These are phyloP conservation scores for Nothophaeocryptopus gaeumannii DNA, from an alignment of 2,329 filamentous ascomycete genomes.

Conservation along the genomic window DNA sequence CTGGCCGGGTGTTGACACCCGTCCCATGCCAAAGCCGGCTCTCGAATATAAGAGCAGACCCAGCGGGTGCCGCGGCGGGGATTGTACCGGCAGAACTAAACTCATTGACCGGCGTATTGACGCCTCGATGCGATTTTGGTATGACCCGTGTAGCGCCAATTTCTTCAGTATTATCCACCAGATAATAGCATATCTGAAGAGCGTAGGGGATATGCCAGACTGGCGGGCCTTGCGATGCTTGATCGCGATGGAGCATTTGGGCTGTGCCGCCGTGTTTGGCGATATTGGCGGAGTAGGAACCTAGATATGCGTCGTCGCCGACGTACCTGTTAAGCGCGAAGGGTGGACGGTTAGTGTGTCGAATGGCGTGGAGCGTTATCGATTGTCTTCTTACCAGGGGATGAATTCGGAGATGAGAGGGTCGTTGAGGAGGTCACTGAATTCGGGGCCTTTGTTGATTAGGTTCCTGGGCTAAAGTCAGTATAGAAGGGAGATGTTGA, in stretches of 20 bases:
- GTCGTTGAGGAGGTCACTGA: constrained; percentile 2
- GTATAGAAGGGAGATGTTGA: neutral
- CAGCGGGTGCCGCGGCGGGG: neutral
- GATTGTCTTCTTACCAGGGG: too few relatives aligned
- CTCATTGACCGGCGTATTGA: neutral
- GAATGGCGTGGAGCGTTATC: too few relatives aligned
- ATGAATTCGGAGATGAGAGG: neutral
- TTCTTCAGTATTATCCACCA: neutral
- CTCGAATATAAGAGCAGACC: neutral
- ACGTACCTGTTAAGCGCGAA: too few relatives aligned
- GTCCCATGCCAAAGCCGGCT: neutral
- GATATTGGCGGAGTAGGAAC: neutral
- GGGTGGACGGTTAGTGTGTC: too few relatives aligned
- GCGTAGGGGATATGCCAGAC: neutral
- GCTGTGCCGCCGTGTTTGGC: neutral
- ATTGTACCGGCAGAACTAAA: neutral
- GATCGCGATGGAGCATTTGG: constrained; percentile 3
- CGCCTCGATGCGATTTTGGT: neutral
- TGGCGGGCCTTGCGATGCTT: neutral
- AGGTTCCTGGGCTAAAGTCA: neutral
- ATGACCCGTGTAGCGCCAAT: constrained; percentile 1
- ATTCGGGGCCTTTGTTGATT: constrained; percentile 3
- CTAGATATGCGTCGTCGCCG: neutral
- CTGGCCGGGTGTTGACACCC: neutral
- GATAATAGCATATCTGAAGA: neutral